These are phyloP conservation scores for Phialophora chinensis DNA, from an alignment of 2,329 filamentous ascomycete genomes.

Conservation along the genomic window DNA sequence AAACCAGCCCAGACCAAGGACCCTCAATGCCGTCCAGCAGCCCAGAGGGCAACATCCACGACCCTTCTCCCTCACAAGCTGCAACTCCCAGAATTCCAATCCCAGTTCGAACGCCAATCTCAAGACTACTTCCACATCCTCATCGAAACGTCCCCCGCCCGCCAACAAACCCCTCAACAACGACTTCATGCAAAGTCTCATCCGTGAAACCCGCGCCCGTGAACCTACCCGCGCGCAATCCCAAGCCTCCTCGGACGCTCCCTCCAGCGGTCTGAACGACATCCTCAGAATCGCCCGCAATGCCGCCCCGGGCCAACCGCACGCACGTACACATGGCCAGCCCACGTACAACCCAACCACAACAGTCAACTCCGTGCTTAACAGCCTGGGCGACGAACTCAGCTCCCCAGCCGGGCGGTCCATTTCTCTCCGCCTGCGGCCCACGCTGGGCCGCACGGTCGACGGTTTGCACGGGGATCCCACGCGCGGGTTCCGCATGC, in stretches of 20 bases:
- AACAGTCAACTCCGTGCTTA: slow-evolving; percentile 19
- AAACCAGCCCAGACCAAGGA: not conserved
- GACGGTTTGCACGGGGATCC: slow-evolving; percentile 37
- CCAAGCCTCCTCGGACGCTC: slow-evolving; percentile 2
- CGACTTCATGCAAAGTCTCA: slow-evolving; percentile 11
- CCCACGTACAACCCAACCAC: slow-evolving; percentile 9
- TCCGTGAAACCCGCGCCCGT: slow-evolving; percentile 17
- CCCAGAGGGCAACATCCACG: not conserved
- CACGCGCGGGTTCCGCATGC: slow-evolving; percentile 35
- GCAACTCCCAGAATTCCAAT: not conserved
- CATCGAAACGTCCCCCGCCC: not conserved
- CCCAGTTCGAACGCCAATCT: not conserved
- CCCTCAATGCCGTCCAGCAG: not conserved
- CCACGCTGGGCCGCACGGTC: slow-evolving; percentile 41
- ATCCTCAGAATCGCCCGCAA: slow-evolving; percentile 8
- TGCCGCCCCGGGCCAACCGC: not conserved
- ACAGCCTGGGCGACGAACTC: slow-evolving; percentile 19
- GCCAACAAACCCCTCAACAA: slow-evolving; percentile 4
- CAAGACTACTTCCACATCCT: not conserved
- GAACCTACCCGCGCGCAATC: slow-evolving; percentile 4
- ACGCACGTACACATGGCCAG: not conserved
- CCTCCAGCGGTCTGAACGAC: slow-evolving; percentile 7
- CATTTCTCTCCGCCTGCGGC: slow-evolving; percentile 39
- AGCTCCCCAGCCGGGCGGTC: not conserved
- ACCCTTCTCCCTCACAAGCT: not conserved